Conservation (phyloP, 495 filamentous ascomycete genomes). For the Penicillium pancosmium region DNA sequence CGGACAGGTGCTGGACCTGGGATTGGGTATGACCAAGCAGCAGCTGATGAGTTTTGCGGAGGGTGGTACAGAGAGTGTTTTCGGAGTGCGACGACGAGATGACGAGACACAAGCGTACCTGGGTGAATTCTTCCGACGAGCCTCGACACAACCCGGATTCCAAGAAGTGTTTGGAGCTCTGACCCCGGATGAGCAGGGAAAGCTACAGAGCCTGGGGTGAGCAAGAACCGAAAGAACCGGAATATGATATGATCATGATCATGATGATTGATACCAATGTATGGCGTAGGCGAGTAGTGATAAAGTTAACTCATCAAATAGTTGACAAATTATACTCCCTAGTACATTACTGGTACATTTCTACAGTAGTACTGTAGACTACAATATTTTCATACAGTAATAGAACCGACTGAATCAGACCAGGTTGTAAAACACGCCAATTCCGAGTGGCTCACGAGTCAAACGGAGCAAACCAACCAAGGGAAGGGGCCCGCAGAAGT, state of each 20-base stretch:
- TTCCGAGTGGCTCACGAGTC: background rate
- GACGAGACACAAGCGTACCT: conserved; percentile 90
- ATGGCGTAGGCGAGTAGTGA: no score
- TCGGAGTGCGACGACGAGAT: conserved; percentile 68
- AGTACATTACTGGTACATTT: no score
- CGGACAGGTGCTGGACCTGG: conserved; percentile 68
- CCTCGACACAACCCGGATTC: conserved; percentile 73
- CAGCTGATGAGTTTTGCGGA: conserved; percentile 81
- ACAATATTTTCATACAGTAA: background rate
- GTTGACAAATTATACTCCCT: no score
- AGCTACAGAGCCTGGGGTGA: conserved; percentile 54
- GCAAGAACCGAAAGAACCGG: no score
- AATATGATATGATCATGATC: no score
- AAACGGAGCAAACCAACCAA: background rate
- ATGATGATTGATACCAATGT: no score
- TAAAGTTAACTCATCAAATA: no score
- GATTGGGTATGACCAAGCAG: conserved; percentile 62
- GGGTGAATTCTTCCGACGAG: conserved; percentile 75
- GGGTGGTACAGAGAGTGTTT: conserved; percentile 54
- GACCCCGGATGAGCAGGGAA: conserved; percentile 72
- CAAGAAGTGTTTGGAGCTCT: conserved; percentile 70
- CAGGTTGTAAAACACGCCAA: background rate
- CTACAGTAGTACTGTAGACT: no score
- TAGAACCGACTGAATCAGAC: background rate
- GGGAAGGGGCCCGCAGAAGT: background rate